Evolutionary conservation across 192 early-diverging fungal species (phyloP), one percentile per base, ranked within the genome.

Genomic region (Geosiphon pyriformis): DNA sequence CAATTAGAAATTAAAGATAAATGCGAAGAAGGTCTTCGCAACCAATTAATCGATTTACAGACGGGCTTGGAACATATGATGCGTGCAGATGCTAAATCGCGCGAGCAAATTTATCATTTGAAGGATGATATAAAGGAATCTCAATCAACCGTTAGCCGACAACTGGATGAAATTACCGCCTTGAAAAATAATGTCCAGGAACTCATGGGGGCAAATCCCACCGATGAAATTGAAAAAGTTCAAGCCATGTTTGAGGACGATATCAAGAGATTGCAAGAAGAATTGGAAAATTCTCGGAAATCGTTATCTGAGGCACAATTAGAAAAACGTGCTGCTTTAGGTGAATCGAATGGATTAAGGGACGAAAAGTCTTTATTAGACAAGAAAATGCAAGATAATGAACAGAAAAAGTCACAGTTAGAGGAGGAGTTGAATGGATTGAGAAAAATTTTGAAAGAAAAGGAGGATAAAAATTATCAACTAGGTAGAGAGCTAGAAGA

Each of bases 241-340:
- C 78, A 80, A 54, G 65, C 71, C 29, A 67, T 82, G 2, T 82
- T 76, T 75, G 80, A 82, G 32, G 69, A 67, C 2, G 83, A 85
- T 34, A 77, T 74, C 61, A 74, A 78, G 31, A 67, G 79, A 18
- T 49, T 82, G 0, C 72, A 78, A 49, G 78, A 78, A 11, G 70
- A 74, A 50, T 35, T 74, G 4, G 69, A 70, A n/a, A 34, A 20
- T 15, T 20, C 30, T 3, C 48, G 33, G 47, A 55, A 80, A 48
- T 57, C 8, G 22, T 67, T 67, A 46, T 54, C 65, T 20, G 65
- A 67, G 35, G 25, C 32, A 18, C 65, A 67, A 56, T 15, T 35
- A 2, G 65, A 67, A 30, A 67, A 67, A 22, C 65, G 65, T 8
- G 11, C 35, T n/a, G 34, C 34, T 56, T 26, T 31, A 18, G 20